phyloP scores from a whole-genome alignment of 495 filamentous ascomycete genomes.

The Glonium stellatum region DNA sequence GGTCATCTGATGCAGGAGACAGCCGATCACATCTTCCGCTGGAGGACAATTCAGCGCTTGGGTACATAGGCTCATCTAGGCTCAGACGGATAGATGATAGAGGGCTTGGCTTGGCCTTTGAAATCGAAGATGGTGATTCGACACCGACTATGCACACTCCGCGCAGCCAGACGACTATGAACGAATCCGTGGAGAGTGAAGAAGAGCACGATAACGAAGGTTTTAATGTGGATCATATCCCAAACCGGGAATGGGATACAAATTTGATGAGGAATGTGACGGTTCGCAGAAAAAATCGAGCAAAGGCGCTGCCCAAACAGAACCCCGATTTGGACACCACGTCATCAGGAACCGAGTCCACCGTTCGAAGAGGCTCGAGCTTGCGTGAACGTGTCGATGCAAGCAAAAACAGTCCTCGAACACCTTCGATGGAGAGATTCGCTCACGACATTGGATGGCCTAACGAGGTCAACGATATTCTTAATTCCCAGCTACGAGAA shows the following conservation, averaged over 20 bases:
- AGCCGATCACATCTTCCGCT: slow-evolving; percentile 24
- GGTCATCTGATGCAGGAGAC: slow-evolving; percentile 15
- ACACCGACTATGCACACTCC: slow-evolving; percentile 13
- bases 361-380: slow-evolving; percentile 30
- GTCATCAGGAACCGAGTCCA: slow-evolving; percentile 26
- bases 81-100: slow-evolving; percentile 5
- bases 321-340: slow-evolving; percentile 5
- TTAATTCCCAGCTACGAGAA: slow-evolving; percentile 2
- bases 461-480: slow-evolving; percentile 1
- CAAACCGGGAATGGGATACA: slow-evolving; percentile 48
- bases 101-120: slow-evolving; percentile 22
- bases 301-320: slow-evolving; percentile 17
- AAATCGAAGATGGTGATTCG: slow-evolving; percentile 15
- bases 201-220: not conserved
- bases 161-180: not conserved
- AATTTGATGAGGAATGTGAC: slow-evolving; percentile 52
- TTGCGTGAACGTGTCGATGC: slow-evolving; percentile 29
- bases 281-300: slow-evolving; percentile 42
- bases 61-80: slow-evolving; percentile 3
- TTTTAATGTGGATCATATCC: slow-evolving; percentile 12
- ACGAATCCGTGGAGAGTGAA: not conserved
- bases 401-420: slow-evolving; percentile 18
- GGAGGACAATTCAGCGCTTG: slow-evolving; percentile 12
- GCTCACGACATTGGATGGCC: slow-evolving; percentile 27
- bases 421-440: slow-evolving; percentile 24